Base-by-base conservation (phyloP, 495 filamentous ascomycete species). In the Penicillium flavigenum region DNA sequence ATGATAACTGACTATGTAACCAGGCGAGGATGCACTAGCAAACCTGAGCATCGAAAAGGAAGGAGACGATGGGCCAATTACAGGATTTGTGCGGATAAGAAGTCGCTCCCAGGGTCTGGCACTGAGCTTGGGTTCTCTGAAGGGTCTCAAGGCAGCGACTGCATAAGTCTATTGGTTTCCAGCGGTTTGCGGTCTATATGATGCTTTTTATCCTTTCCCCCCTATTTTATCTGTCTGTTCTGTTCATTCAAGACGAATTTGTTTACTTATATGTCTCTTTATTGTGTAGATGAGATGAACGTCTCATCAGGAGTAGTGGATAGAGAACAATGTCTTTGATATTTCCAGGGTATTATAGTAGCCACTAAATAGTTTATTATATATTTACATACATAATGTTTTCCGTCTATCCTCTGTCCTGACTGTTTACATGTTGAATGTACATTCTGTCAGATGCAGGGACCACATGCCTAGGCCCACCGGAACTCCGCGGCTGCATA, bases 21-120 rank as follows among this genome's bases (percentile, higher is more conserved):
- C 64, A 99, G 95, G 95, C 63, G 95, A 99, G 91, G 95, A 99
- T 78, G 95, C 95, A 44, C 77, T 99, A 58, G 95, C 95, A 58
- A 99, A 99, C 70, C 67, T 99, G 74, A 96, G 92, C 67, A 96
- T 99, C 64, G 95, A 99, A 69, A 94, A 96, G 76, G 91, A 98
- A 72, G 92, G 91, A 49, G 92, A 96, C 11, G 87, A 96, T 67
- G 94, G 95, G 27, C 92, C 92, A 6, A 88, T 99, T 59, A 98
- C 94, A 27, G 95, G 95, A n/a, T 99, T 99, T 71, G 90, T 99
- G 51, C 88, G 95, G 64, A 99, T 99, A 81, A 86, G 95, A 74
- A 96, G 92, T 80, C 88, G 95, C 64, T 96, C 91, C 5, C 95
- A 99, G 77, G 95, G 94, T 48, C 80, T 99, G 56, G 95, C 95